Conservation (phyloP, 108 stramenopile species). For the Cyclotella kingstonii region DNA sequence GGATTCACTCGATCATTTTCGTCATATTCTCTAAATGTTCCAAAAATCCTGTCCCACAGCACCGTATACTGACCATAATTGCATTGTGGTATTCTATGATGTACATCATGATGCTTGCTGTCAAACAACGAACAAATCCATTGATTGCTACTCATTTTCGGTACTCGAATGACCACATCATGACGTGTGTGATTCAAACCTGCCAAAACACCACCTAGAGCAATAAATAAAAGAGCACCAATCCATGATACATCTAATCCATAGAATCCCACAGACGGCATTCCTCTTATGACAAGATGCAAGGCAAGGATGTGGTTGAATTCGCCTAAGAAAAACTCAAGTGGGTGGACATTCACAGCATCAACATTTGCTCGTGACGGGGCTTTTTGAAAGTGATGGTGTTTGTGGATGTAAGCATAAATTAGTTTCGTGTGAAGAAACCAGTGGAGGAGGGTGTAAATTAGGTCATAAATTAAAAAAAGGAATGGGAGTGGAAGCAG, state of each 20-base stretch:
- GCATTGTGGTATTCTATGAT: constrained; percentile 94
- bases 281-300: constrained; percentile 52
- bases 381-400: constrained; percentile 96
- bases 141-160: no score
- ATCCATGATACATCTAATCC: constrained; percentile 66
- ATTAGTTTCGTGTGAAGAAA: constrained; percentile 84
- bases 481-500: constrained; percentile 70
- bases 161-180: constrained; percentile 60
- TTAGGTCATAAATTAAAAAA: constrained; percentile 92
- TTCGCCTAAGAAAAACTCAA: constrained; percentile 96
- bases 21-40: constrained; percentile 78
- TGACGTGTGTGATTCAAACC: constrained; percentile 96
- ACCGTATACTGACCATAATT: constrained; percentile 98
- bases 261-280: constrained; percentile 27
- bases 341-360: constrained; percentile 97
- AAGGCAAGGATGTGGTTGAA: constrained; percentile 92
- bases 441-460: constrained; percentile 93
- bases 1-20: constrained; percentile 78
- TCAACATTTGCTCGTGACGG: constrained; percentile 93
- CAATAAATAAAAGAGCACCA: constrained; percentile 59
- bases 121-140: constrained; percentile 86
- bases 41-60: constrained; percentile 93
- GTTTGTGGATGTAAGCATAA: constrained; percentile 93
- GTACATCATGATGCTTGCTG: constrained; percentile 93
- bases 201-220: constrained; percentile 84